A percentile compares a stretch with the other conserved stretches of the same genome.
These are phyloP conservation scores for Drosera capensis DNA, from an alignment of 148 eudicot species.

Conservation along the genomic window DNA sequence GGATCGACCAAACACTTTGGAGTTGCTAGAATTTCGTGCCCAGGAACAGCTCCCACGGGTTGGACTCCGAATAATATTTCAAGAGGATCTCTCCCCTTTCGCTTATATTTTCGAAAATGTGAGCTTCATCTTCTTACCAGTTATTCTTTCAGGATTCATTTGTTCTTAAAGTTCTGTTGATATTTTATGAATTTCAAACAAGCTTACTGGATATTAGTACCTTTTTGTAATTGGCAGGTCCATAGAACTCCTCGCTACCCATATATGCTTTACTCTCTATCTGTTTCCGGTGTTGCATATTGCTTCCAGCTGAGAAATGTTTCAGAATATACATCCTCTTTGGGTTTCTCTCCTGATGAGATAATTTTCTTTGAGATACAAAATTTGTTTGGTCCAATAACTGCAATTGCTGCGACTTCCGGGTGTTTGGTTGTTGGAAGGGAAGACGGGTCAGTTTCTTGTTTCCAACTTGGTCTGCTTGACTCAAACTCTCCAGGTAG, in stretches of 20 bases:
- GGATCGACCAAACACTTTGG: conserved; percentile 41
- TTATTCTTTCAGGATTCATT: neutral
- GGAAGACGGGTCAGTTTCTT: conserved; percentile 70
- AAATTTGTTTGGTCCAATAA: conserved; percentile 35
- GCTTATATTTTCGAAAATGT: conserved; percentile 62
- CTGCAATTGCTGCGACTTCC: conserved; percentile 44
- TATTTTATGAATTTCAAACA: neutral
- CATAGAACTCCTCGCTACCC: conserved; percentile 27
- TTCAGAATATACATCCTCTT: conserved; percentile 36
- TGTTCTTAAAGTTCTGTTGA: neutral
- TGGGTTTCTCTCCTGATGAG: conserved; percentile 41
- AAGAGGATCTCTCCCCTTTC: conserved; percentile 53
- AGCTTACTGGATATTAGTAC: neutral
- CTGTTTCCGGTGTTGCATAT: conserved; percentile 62
- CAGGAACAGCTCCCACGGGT: conserved; percentile 34
- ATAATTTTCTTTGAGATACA: conserved; percentile 35
- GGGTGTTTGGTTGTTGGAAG: conserved; percentile 75
- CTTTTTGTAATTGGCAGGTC: conserved; percentile 28
- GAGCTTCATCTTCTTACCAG: conserved; percentile 18
- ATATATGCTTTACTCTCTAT: conserved; percentile 57
- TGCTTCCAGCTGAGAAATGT: conserved; percentile 35
- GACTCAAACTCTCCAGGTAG: conserved; percentile 61
- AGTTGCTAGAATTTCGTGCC: conserved; percentile 49
- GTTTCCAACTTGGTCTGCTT: conserved; percentile 53
- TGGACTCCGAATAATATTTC: conserved; percentile 62